Evolutionary conservation across 495 filamentous ascomycete genomes (phyloP).

Genomic region (Penicillium malachiteum): DNA sequence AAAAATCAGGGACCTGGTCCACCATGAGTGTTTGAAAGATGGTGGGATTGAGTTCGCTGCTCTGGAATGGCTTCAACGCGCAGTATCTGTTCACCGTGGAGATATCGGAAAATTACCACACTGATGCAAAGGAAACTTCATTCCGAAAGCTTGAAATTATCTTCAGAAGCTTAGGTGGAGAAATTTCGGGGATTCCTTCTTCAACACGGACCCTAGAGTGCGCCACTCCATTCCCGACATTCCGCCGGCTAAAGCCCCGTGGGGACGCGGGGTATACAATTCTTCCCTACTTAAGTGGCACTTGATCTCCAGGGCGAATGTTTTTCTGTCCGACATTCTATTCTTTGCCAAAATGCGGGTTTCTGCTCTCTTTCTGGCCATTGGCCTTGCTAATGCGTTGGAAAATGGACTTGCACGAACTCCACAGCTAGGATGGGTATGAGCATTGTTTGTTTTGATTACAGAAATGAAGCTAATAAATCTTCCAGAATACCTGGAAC

Average conservation of each 20-base stretch:
- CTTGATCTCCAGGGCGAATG: neutral
- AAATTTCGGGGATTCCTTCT: slow-evolving; percentile 12
- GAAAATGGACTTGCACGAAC: slow-evolving; percentile 44
- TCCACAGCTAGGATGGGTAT: slow-evolving; percentile 44
- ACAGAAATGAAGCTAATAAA: neutral
- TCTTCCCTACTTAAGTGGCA: neutral
- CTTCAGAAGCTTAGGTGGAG: neutral
- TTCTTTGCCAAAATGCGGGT: slow-evolving; percentile 5
- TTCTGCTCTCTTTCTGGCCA: slow-evolving; percentile 8
- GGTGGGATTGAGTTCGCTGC: slow-evolving; percentile 37
- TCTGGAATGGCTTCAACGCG: slow-evolving; percentile 47
- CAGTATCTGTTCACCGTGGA: slow-evolving; percentile 31
- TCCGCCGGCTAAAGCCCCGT: slow-evolving; percentile 4
- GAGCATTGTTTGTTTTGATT: neutral
- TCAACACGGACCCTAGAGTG: neutral
- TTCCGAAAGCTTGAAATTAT: neutral
- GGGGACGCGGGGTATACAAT: slow-evolving; percentile 12
- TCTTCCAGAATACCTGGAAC: slow-evolving; percentile 51
- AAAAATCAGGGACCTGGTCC: slow-evolving; percentile 32
- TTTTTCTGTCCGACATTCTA: too few species aligned
- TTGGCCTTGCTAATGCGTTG: slow-evolving; percentile 20
- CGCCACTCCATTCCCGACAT: slow-evolving; percentile 2
- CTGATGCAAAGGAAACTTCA: slow-evolving; percentile 6
- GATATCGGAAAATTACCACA: slow-evolving; percentile 6
- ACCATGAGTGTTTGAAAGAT: slow-evolving; percentile 42